Base-by-base conservation (phyloP, 257 asterid species). In the Lavandula angustifolia region DNA sequence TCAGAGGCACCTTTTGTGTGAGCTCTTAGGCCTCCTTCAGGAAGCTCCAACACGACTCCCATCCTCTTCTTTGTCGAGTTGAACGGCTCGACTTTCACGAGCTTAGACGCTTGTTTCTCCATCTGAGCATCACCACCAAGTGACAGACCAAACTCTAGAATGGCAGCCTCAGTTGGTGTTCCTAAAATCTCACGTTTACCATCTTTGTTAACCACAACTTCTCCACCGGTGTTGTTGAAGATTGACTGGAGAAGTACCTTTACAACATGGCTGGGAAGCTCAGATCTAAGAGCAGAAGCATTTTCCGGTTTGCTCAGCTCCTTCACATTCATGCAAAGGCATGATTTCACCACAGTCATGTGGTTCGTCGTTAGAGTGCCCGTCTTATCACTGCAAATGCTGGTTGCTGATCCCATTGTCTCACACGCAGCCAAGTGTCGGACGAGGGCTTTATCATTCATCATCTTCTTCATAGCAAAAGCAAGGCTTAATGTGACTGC, bases 321-420 rank as follows among this genome's bases (percentile, higher is more conserved):
- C 17, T 61, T 71, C 38, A 76, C 84, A 9, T 61, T 77, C 98
- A 91, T 78, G 62, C 92, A 75, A 38, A 89, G 76, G 84, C 96
- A 89, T 0, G 91, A 74, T 72, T 92, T 92, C 66, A 88, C 96
- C 9, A 92, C 90, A 5, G 94, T 86, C 98, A 92, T 92, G 40
- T 76, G 88, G 57, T 92, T 92, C 8, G 98, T 92, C 1, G 98
- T 92, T 6, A 92, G 60, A 1, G 98, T 92, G 41, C 98, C 98
- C 0, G 98, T 92, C 75, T 92, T 92, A 71, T 92, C 98, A 58
- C 94, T 92, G 32, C 98, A 92, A 7, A 92, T 88, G 29, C 88
- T 86, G 0, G 98, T 92, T 22, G 96, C 91, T 1, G 96, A 92
- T 7, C 98, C 98, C 98, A 92, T 92, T 4, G 98, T 92, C 75